Conservation (phyloP, 1,284 basidiomycete species). For the Tylopilus microsporus region DNA sequence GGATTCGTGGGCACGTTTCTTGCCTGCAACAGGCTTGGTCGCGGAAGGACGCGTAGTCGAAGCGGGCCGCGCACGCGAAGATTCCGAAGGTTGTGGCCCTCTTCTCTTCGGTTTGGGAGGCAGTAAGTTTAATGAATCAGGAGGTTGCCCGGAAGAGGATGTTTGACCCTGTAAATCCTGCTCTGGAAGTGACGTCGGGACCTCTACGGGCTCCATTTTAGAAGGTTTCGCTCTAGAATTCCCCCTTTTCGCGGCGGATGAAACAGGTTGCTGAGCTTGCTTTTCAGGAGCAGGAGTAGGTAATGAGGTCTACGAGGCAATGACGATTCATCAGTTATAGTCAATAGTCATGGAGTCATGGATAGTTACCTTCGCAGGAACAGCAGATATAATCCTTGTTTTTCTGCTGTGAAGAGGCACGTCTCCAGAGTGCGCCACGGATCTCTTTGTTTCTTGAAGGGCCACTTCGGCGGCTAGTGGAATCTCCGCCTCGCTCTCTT, state of each 20-base stretch:
- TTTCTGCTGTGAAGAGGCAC: constrained; percentile 4
- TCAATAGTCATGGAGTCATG: background rate
- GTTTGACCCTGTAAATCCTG: constrained; percentile 27
- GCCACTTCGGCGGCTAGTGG: constrained; percentile 35
- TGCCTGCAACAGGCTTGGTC: constrained; percentile 9
- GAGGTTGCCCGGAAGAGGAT: constrained; percentile 1
- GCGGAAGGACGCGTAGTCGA: constrained; percentile 1
- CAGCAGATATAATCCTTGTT: constrained; percentile 1
- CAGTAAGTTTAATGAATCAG: background rate
- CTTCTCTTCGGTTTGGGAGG: constrained; percentile 9
- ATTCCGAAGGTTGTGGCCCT: background rate
- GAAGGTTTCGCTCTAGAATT: constrained; percentile 8
- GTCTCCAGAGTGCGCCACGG: constrained; percentile 9
- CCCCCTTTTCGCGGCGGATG: constrained; percentile 12
- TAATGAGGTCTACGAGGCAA: constrained; percentile 2
- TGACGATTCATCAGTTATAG: constrained; percentile 8
- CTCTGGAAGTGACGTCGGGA: constrained; percentile 37
- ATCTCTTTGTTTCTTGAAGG: constrained; percentile 12
- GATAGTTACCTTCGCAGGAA: constrained; percentile 19
- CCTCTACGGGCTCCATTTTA: constrained; percentile 22
- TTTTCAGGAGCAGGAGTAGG: constrained; percentile 3
- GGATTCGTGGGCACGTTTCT: constrained; percentile 24
- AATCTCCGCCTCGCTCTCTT: constrained; percentile 34
- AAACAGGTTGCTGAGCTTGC: constrained; percentile 9
- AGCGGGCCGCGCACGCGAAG: constrained; percentile 5